phyloP scores from a whole-genome alignment of 345 rosid species.

The Rhodomyrtus tomentosa region DNA sequence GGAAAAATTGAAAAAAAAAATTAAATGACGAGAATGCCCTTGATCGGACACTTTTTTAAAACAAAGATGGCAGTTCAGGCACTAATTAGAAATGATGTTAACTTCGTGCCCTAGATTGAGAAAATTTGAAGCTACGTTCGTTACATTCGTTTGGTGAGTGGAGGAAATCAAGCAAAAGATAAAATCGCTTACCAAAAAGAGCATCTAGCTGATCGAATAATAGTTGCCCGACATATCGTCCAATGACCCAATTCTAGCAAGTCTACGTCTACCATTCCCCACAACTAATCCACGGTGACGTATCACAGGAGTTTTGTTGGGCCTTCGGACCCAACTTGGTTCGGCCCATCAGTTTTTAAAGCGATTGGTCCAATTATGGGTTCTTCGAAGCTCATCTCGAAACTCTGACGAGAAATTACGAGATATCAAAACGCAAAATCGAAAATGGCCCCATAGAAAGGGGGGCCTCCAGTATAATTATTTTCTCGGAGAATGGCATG shows the following conservation, averaged over 20 bases:
- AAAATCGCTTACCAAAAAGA: not conserved
- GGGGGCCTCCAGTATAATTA: too few relatives aligned
- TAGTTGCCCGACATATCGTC: not conserved
- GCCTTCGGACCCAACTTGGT: not conserved
- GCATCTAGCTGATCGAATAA: too few relatives aligned
- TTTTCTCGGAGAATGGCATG: too few relatives aligned
- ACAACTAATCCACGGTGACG: too few relatives aligned
- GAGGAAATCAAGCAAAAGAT: not conserved
- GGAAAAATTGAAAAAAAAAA: too few relatives aligned
- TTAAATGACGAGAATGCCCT: too few relatives aligned
- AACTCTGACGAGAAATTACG: not conserved
- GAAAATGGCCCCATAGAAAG: too few relatives aligned
- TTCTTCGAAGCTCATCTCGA: not conserved
- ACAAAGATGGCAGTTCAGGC: too few relatives aligned
- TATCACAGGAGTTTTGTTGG: not conserved
- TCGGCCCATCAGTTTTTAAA: not conserved
- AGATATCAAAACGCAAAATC: not conserved
- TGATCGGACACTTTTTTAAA: too few relatives aligned
- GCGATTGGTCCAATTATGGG: accelerated
- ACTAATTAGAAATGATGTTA: too few relatives aligned
- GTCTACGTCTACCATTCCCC: too few relatives aligned
- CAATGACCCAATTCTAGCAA: not conserved
- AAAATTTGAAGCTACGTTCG: not conserved
- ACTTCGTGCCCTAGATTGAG: too few relatives aligned
- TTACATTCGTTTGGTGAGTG: not conserved